Percentiles rank a stretch among this genome's conserved stretches.
Evolutionary conservation across 2,329 filamentous ascomycete species (phyloP).

Genomic region (Cadophora luteo-olivacea): DNA sequence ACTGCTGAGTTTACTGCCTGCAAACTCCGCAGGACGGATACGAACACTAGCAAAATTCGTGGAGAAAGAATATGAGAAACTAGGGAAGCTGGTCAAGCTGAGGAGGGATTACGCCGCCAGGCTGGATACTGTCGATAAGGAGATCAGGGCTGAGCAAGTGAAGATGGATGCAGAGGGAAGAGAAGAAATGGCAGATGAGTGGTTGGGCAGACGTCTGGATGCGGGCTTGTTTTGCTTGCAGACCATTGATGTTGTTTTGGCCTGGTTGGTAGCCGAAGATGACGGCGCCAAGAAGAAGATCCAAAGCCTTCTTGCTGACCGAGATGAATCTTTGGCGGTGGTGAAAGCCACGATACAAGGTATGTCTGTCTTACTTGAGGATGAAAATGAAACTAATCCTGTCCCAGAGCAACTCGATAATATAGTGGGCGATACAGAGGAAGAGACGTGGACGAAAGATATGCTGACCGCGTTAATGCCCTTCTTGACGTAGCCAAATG

Average conservation of each 20-base stretch:
- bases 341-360: constrained; percentile 73
- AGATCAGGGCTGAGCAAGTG: constrained; percentile 65
- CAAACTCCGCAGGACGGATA: constrained; percentile 78
- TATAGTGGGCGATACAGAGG: constrained; percentile 60
- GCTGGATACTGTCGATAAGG: constrained; percentile 66
- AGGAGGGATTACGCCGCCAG: constrained; percentile 73
- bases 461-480: constrained; percentile 69
- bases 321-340: constrained; percentile 68
- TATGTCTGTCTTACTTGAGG: constrained; percentile 41
- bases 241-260: constrained; percentile 81
- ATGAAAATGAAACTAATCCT: constrained; percentile 30
- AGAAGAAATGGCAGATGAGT: constrained; percentile 70
- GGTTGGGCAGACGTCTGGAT: constrained; percentile 77
- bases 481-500: constrained; percentile 47
- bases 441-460: constrained; percentile 61
- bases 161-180: constrained; percentile 62
- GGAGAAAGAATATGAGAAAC: constrained; percentile 92
- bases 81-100: constrained; percentile 72
- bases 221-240: constrained; percentile 86
- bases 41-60: constrained; percentile 91
- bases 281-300: constrained; percentile 73
- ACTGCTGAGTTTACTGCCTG: constrained; percentile 79
- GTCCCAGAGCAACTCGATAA: constrained; percentile 64
- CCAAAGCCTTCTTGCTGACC: constrained; percentile 66
- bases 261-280: constrained; percentile 93